A percentile compares a stretch with the other conserved stretches of the same genome.
phyloP scores from a whole-genome alignment of 208 protist genomes.

The Porcisia deanei region DNA sequence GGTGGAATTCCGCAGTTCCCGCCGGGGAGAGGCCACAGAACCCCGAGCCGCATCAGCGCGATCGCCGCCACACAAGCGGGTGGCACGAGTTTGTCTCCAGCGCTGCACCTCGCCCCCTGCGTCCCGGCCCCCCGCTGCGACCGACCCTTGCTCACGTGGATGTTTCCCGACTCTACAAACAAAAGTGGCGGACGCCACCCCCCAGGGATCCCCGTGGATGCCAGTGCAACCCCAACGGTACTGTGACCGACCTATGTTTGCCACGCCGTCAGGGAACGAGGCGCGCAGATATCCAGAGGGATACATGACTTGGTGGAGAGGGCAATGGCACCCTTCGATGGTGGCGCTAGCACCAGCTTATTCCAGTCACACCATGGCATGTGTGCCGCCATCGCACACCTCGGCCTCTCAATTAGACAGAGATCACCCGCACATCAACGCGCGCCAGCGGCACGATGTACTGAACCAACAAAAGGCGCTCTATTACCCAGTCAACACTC shows the following conservation, averaged over 20 bases:
- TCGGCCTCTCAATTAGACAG: neutral
- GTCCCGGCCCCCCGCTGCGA: neutral
- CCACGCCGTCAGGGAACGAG: neutral
- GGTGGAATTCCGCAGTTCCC: neutral
- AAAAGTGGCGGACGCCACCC: neutral
- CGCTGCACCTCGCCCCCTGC: constrained; percentile 7
- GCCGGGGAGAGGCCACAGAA: neutral
- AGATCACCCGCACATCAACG: neutral
- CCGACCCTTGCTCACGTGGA: neutral
- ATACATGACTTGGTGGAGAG: neutral
- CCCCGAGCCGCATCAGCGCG: neutral
- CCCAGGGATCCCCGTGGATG: neutral
- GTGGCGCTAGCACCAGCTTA: neutral
- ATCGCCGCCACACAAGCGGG: neutral
- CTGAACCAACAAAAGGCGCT: neutral
- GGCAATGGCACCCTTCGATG: constrained; percentile 1
- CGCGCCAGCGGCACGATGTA: neutral
- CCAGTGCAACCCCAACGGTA: neutral
- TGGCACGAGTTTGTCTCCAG: constrained; percentile 4
- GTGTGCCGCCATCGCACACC: neutral
- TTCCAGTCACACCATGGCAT: neutral
- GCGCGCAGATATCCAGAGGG: neutral
- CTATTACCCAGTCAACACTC: neutral
- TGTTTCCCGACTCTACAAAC: neutral
- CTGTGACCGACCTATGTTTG: neutral